A percentile compares a stretch with the other conserved stretches of the same genome.
Conservation (phyloP, 2,329 filamentous ascomycete genomes). For the Proliferodiscus dingleyae region DNA sequence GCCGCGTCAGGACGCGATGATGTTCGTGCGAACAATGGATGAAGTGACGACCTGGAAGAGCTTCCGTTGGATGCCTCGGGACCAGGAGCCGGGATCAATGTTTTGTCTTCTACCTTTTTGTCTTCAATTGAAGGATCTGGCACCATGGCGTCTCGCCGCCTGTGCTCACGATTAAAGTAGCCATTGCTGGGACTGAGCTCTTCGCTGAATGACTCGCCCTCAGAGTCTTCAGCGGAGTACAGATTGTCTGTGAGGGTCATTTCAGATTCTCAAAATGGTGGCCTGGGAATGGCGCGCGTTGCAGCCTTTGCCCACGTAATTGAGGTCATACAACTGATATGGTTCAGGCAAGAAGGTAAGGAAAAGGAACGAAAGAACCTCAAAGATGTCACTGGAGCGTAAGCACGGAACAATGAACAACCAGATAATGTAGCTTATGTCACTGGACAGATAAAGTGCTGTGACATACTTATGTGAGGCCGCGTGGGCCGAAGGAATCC, state of each 20-base stretch:
- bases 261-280: slow-evolving; percentile 9
- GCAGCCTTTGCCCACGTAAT: slow-evolving; percentile 1
- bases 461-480: too few species aligned
- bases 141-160: slow-evolving; percentile 17
- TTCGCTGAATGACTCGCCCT: slow-evolving; percentile 26
- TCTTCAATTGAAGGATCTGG: slow-evolving; percentile 22
- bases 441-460: not conserved
- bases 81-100: slow-evolving; percentile 20
- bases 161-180: slow-evolving; percentile 25
- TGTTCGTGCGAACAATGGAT: slow-evolving; percentile 15
- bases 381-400: slow-evolving; percentile 2
- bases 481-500: not conserved
- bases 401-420: slow-evolving; percentile 17
- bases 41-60: slow-evolving; percentile 13
- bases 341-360: not conserved
- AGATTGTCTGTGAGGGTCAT: slow-evolving; percentile 24
- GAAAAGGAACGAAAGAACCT: not conserved
- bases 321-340: not conserved
- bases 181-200: slow-evolving; percentile 28
- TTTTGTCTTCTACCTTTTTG: slow-evolving; percentile 21
- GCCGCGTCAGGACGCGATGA: slow-evolving; percentile 23
- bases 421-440: not conserved
- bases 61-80: slow-evolving; percentile 11
- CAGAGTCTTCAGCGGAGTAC: slow-evolving; percentile 20
- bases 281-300: slow-evolving; percentile 11